Evolutionary conservation across 257 asterid species (phyloP).

Genomic region (Solanum habrochaites): DNA sequence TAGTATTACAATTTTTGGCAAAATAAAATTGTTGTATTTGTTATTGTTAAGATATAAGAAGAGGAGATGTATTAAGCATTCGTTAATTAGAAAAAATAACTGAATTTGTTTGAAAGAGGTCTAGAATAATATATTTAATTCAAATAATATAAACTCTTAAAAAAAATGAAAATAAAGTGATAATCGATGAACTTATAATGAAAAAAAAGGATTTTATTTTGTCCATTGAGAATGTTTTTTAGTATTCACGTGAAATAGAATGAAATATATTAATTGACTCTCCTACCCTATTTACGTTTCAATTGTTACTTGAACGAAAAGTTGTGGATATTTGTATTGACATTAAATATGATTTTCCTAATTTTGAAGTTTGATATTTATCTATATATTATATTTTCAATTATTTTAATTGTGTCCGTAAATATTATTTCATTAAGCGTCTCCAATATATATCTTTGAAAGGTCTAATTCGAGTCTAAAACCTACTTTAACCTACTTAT

Average conservation of each 20-base stretch:
- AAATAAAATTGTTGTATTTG: too few species aligned
- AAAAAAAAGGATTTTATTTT: too few species aligned
- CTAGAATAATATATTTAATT: too few species aligned
- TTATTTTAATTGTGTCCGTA: accelerated
- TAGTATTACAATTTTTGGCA: background rate
- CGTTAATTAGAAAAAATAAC: background rate
- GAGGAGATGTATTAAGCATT: background rate
- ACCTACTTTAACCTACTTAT: too few species aligned
- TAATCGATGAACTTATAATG: too few species aligned
- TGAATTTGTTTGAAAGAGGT: background rate
- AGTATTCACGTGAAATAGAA: background rate
- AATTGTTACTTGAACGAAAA: background rate
- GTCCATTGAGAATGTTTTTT: too few species aligned
- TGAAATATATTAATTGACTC: background rate
- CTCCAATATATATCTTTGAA: accelerated
- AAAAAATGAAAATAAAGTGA: background rate
- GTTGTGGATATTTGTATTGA: too few species aligned
- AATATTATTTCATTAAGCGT: too few species aligned
- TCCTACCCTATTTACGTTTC: background rate
- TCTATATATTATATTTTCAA: accelerated
- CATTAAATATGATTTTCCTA: too few species aligned
- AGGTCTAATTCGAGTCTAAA: background rate
- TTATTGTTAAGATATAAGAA: background rate
- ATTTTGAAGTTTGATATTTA: background rate
- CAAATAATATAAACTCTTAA: too few species aligned